Base-by-base conservation (phyloP, 495 filamentous ascomycete genomes). In the Penicillium arizonense region DNA sequence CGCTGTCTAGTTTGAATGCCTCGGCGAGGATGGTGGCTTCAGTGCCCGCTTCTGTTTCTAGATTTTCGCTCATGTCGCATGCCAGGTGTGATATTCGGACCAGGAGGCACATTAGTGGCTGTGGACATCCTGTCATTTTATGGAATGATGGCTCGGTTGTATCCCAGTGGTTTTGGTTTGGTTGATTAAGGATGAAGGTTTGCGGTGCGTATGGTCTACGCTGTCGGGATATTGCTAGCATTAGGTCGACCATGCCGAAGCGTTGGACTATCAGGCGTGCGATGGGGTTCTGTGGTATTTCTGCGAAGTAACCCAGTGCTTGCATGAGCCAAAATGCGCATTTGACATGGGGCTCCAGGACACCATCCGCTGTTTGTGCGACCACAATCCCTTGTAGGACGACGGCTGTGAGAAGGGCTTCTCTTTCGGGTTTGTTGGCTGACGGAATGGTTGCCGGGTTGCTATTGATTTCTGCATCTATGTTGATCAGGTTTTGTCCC, bases 41-140 rank as follows among this genome's bases (percentile, higher is more conserved):
- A 30, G 5, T 30, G 2, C 9, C 7, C 0, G 28, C 9, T 0
- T 55, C n/a, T 2, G n/a, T 30, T 1, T 26, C 51, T 7, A 54
- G 32, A 2, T 33, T n/a, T 4, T 67, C 51, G 12, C 58, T 51
- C 34, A 67, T 43, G 10, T 67, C 61, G 33, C 61, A 67, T n/a
- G 63, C 61, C 8, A 67, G 39, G 37, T 67, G 61, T 0, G 61
- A 48, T 10, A 64, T 59, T 24, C 56, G 37, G 7, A 62, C 63
- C 1, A 67, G 37, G 30, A 59, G 62, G 34, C 63, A 67, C 61
- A 67, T 64, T 4, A 67, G 40, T 13, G 63, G 63, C 47, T 67
- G 63, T 10, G 61, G 63, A 50, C 61, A 67, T 4, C 63, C 63
- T 5, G 63, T 67, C 63, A 64, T 67, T 33, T 64, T 59, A 49